Evolutionary conservation across 1,284 basidiomycete genomes (phyloP), one percentile per base, ranked within the genome.

Genomic region (Naganishia sp.): DNA sequence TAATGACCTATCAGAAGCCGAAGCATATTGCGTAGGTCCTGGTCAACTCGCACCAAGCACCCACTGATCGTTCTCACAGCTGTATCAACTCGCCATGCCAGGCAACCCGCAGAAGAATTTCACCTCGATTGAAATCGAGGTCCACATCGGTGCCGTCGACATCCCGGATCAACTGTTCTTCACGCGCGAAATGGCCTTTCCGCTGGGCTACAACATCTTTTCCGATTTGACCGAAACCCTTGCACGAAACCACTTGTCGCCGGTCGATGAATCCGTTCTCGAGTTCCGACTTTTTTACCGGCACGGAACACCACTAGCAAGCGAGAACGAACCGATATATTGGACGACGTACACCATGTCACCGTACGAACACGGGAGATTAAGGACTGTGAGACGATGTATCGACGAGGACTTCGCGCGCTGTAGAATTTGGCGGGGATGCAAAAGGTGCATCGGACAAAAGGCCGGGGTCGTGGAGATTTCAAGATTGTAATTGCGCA

Each of bases 241-340:
- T 6, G 57, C 57, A 10, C 31, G 36, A 25, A 45, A 39, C 9
- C 57, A 60, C 46, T 23, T 60, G 10, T 60, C 57, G 21, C 15
- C 33, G 33, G 39, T 23, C 18, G 9, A 60, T 23, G 57, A 49
- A 11, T 36, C 57, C n/a, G 42, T 33, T 15, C 45, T 60, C 33
- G 57, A 60, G 7, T 60, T 60, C 18, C 57, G 57, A 9, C 39
- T 60, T 45, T 60, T 60, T 42, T 49, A 60, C 31, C 46, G 48
- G 5, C 57, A 60, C 48, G 57, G 57, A 16, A 48, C 36, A 11
- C 57, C 57, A 21, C 46, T 60, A 2, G 33, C 25, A 16, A 21
- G 21, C 31, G 57, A 60, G 16, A 60, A 16, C 10, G 46, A 25
- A 23, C 57, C 57, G 10, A 60, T 60, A 16, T 60, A 39, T 13